Evolutionary conservation across 2,329 filamentous ascomycete species (phyloP).

Genomic region (Phaeosphaeria sp.): DNA sequence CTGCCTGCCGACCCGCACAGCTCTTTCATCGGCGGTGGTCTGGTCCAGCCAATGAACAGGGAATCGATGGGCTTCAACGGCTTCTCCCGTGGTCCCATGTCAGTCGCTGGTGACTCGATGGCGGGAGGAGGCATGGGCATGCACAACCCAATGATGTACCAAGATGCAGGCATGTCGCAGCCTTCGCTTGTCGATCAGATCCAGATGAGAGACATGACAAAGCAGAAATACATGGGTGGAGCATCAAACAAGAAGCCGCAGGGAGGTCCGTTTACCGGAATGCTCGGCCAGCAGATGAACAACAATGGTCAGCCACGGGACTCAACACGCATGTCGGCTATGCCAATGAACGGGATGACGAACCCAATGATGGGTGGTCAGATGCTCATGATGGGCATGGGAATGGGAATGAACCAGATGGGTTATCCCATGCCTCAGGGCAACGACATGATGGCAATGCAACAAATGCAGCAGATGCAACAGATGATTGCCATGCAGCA

Average conservation of each 20-base stretch:
- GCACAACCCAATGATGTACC: constrained; percentile 34
- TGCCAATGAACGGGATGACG: constrained; percentile 33
- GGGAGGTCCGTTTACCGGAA: constrained; percentile 44
- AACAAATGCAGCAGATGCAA: constrained; percentile 72
- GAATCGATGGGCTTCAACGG: constrained; percentile 48
- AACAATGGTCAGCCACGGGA: constrained; percentile 24
- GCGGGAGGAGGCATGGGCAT: constrained; percentile 24
- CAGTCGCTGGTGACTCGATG: constrained; percentile 42
- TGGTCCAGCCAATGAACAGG: constrained; percentile 42
- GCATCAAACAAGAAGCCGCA: constrained; percentile 40
- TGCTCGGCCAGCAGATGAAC: constrained; percentile 45
- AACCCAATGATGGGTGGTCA: constrained; percentile 29
- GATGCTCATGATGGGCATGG: constrained; percentile 44
- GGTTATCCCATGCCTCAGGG: constrained; percentile 74
- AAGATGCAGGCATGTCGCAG: constrained; percentile 37
- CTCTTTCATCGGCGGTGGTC: constrained; percentile 42
- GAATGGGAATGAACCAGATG: constrained; percentile 39
- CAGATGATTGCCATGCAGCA: constrained; percentile 45
- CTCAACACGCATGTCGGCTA: constrained; percentile 35
- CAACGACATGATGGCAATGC: constrained; percentile 80
- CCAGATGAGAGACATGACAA: constrained; percentile 45
- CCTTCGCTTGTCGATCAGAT: constrained; percentile 48
- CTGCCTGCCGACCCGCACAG: constrained; percentile 45
- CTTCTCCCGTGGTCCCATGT: constrained; percentile 40
- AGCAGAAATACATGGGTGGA: constrained; percentile 46